Percentiles rank a stretch among this genome's conserved stretches.
Conservation (phyloP, 495 filamentous ascomycete species). For the Penicillium nucicola region DNA sequence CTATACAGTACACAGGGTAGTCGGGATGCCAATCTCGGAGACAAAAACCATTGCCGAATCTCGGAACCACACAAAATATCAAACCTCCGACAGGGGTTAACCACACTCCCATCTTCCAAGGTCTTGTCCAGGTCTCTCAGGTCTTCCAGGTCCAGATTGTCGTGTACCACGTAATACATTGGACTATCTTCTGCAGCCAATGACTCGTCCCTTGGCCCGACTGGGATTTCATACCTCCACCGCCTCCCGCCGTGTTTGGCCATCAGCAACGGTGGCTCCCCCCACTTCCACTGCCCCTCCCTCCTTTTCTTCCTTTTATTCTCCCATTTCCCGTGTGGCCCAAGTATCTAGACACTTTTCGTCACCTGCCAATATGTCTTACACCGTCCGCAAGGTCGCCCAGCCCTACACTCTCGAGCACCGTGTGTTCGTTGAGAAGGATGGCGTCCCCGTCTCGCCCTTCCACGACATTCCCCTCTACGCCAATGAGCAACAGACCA, state of each 20-base stretch:
- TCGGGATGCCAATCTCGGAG: slow-evolving; percentile 1
- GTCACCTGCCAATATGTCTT: slow-evolving; percentile 39
- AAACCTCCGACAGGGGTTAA: not conserved
- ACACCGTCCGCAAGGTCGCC: slow-evolving; percentile 80
- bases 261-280: slow-evolving; percentile 43
- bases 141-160: not conserved
- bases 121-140: no score
- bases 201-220: slow-evolving; percentile 36
- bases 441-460: slow-evolving; percentile 88
- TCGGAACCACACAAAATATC: not conserved
- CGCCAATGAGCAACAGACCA: slow-evolving; percentile 86
- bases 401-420: slow-evolving; percentile 92
- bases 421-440: slow-evolving; percentile 95
- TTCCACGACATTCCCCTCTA: slow-evolving; percentile 99
- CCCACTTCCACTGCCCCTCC: slow-evolving; percentile 41
- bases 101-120: not conserved
- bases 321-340: slow-evolving; percentile 30
- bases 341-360: slow-evolving; percentile 29
- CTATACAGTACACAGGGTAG: not conserved
- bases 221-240: slow-evolving; percentile 34
- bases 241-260: slow-evolving; percentile 36
- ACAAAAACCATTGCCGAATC: not conserved
- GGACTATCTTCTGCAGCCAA: slow-evolving; percentile 13
- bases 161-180: not conserved
- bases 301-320: slow-evolving; percentile 33